phyloP scores from a whole-genome alignment of 2,329 filamentous ascomycete genomes.

The Hirsutella rhossiliensis region DNA sequence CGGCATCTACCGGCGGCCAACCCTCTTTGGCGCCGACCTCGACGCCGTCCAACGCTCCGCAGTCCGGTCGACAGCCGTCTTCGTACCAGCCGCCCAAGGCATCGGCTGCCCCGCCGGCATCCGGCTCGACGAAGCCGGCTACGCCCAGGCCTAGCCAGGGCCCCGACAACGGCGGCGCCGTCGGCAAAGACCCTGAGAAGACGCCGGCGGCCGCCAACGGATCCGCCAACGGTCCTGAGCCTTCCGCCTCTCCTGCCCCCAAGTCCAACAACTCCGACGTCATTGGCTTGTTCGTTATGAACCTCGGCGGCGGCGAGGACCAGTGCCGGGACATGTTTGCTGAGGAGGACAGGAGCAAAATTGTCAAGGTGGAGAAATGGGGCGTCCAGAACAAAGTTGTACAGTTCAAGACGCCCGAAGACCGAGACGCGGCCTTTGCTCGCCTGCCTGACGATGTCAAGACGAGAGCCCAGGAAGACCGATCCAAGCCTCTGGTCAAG shows the following conservation, averaged over 20 bases:
- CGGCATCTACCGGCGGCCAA: constrained; percentile 15
- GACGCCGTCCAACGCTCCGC: constrained; percentile 14
- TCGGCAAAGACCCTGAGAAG: constrained; percentile 45
- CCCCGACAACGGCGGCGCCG: constrained; percentile 24
- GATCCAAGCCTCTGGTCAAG: constrained; percentile 71
- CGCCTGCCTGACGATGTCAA: constrained; percentile 67
- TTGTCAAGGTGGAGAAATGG: constrained; percentile 67
- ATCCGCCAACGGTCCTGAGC: constrained; percentile 37
- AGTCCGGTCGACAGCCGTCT: constrained; percentile 23
- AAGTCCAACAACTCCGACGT: constrained; percentile 54
- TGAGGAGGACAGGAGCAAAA: constrained; percentile 73
- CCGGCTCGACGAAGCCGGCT: constrained; percentile 24
- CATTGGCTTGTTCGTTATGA: constrained; percentile 82
- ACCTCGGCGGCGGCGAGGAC: constrained; percentile 70
- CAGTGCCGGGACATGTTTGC: constrained; percentile 72
- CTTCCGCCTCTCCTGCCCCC: constrained; percentile 43
- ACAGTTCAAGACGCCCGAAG: constrained; percentile 67
- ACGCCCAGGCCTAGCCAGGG: constrained; percentile 38
- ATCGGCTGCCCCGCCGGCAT: constrained; percentile 20
- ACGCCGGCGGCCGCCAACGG: constrained; percentile 37
- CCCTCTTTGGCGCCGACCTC: constrained; percentile 24
- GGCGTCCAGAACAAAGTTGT: constrained; percentile 73
- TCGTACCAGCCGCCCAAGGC: constrained; percentile 30
- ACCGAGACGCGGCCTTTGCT: constrained; percentile 68
- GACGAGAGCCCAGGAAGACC: constrained; percentile 57